Evolutionary conservation across 192 early-diverging fungal genomes (phyloP), one percentile per base, ranked within the genome.

Genomic region (Obelidium mucronatum): DNA sequence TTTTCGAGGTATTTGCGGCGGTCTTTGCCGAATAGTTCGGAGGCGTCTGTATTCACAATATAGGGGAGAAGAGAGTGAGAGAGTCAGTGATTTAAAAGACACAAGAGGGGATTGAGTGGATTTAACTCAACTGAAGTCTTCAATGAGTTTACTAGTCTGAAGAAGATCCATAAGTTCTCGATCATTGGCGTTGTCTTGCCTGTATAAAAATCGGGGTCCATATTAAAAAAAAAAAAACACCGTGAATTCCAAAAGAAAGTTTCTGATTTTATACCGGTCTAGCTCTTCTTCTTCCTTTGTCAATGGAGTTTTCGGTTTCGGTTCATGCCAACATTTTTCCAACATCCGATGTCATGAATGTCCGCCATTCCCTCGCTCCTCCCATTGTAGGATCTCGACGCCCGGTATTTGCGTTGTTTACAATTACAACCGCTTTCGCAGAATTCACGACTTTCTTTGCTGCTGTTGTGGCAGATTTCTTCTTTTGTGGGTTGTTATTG

Each of bases 91-190:
- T 13, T 34, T 2, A 5, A 79, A 51, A 51, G 1, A 19, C 22
- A 71, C 35, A 22, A 8, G 0, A 74, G 19, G 75, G 42, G 8
- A n/a, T 80, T 52, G 28, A 42, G 1, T 6, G n/a, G 15, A 52
- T 13, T n/a, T 52, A 17, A 52, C 51, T 52, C 51, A 52, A 83
- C 82, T 81, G 74, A 80, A 85, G 24, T 88, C 73, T 68, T 86
- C 83, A 24, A 88, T 62, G 5, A 88, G 78, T 73, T 83, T 80
- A 8, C 83, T 72, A 1, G 81, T 62, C 48, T 82, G 62, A 30
- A 88, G 66, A 1, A 88, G 58, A 13, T 83, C 78, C 82, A 83
- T 81, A 26, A 88, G 77, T 40, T 87, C 83, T 6, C 79, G 75
- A 62, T 88, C 87, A 48, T 85, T 75, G 42, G 79, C 65, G 40